A percentile compares a stretch with the other conserved stretches of the same genome.
Evolutionary conservation across 1,139 yeast genomes (phyloP).

Genomic region (Sugiyamaella pinicola): DNA sequence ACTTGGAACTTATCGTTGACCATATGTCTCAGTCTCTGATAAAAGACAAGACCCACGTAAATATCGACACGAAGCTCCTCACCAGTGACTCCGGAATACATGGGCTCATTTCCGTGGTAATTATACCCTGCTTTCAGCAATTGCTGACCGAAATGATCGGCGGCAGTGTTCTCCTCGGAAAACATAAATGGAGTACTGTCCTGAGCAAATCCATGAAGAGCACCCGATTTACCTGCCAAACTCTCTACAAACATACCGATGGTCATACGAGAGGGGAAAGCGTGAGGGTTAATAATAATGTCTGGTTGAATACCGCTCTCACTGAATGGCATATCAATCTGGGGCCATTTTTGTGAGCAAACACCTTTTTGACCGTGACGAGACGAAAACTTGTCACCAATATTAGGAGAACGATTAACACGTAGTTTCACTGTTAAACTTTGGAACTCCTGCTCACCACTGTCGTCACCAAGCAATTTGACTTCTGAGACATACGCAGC

Average conservation of each 20-base stretch:
- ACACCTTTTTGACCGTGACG: conserved; percentile 99
- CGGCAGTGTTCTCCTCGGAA: conserved; percentile 90
- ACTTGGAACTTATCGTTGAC: conserved; percentile 99
- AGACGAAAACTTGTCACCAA: conserved; percentile 97
- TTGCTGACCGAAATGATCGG: conserved; percentile 96
- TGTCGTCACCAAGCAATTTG: conserved; percentile 84
- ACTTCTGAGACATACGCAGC: conserved; percentile 97
- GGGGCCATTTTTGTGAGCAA: conserved; percentile 98
- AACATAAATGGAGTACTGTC: conserved; percentile 98
- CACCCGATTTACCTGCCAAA: conserved; percentile 97
- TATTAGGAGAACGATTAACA: conserved; percentile 86
- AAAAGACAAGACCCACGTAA: conserved; percentile 94
- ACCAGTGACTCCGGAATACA: conserved; percentile 98
- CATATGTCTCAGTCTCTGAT: conserved; percentile 99
- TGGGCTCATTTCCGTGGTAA: conserved; percentile 97
- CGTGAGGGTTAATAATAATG: conserved; percentile 96
- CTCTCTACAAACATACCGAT: conserved; percentile 99
- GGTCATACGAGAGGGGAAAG: conserved; percentile 99
- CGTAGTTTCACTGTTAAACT: conserved; percentile 85
- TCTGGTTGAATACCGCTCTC: conserved; percentile 97
- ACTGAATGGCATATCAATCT: conserved; percentile 93
- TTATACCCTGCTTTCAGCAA: conserved; percentile 85
- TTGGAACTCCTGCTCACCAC: conserved; percentile 78
- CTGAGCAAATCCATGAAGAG: conserved; percentile 95
- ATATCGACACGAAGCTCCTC: conserved; percentile 96